These are phyloP conservation scores for Diaporthe sp. DNA, from an alignment of 2,329 filamentous ascomycete genomes.

Conservation along the genomic window DNA sequence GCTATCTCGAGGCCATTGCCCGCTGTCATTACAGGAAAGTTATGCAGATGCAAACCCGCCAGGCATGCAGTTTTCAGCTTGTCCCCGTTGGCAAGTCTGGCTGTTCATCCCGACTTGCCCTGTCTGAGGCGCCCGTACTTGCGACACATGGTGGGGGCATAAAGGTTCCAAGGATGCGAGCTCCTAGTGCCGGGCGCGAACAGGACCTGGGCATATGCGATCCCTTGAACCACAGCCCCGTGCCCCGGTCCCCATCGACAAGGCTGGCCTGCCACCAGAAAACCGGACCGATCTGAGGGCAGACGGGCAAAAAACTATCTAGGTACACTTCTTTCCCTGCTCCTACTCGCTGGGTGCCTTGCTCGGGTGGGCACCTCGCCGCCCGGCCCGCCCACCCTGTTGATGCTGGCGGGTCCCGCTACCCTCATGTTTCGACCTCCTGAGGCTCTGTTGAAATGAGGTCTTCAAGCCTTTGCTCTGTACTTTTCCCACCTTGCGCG, in stretches of 20 bases:
- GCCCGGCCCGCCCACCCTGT: slow-evolving; percentile 22
- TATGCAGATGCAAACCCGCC: background rate
- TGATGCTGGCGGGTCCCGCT: slow-evolving; percentile 31
- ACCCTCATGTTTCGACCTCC: slow-evolving; percentile 10
- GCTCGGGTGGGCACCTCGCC: slow-evolving; percentile 16
- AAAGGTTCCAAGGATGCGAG: slow-evolving; percentile 19
- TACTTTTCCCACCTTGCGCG: background rate
- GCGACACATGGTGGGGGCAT: slow-evolving; percentile 23
- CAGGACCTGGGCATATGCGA: slow-evolving; percentile 10
- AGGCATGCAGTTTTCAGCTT: background rate
- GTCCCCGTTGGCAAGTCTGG: background rate
- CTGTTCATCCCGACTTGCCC: slow-evolving; percentile 23
- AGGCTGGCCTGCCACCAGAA: slow-evolving; percentile 3
- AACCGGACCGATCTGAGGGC: slow-evolving; percentile 15
- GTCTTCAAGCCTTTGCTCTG: slow-evolving; percentile 27
- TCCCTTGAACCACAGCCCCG: slow-evolving; percentile 17
- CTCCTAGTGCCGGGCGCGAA: slow-evolving; percentile 20
- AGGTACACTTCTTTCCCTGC: background rate
- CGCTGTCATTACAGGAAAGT: slow-evolving; percentile 7
- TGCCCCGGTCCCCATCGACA: background rate
- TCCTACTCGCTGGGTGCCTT: background rate
- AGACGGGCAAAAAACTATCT: background rate
- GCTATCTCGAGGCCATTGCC: slow-evolving; percentile 10
- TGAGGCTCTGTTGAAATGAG: slow-evolving; percentile 32
- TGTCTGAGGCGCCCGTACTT: slow-evolving; percentile 21